Base-by-base conservation (phyloP, 768 basidiomycete genomes). In the Termitomyces sp. region DNA sequence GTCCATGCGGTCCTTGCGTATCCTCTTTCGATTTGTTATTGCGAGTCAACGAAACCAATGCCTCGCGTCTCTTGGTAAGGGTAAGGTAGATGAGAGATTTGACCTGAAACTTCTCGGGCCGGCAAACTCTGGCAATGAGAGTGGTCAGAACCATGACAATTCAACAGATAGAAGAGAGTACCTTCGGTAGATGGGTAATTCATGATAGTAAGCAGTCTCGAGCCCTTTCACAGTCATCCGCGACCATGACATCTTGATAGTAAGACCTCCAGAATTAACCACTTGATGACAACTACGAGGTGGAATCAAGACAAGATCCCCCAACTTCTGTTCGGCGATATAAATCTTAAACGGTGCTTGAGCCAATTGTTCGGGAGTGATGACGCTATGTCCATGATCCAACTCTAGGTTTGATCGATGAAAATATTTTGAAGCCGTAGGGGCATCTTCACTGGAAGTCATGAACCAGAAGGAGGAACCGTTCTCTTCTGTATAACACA, bases 401-500 rank as follows among this genome's bases (percentile, higher is more conserved):
- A 92, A 64, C 64, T 85, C 84, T 41, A 79, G 73, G 0, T 70
- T 66, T 23, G 87, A 68, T 4, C 67, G 64, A 3, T 79, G 76
- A 57, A 93, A 90, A 63, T 85, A 89, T 25, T 71, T 66, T 0
- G 81, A 72, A 7, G 81, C 87, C 7, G 63, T 67, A 10, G 77
- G 72, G 12, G 87, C 82, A 53, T 76, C 80, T 0, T 79, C 74
- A 29, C 82, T 76, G 53, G 77, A 71, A 1, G 91, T 91, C 88
- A 94, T 90, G 68, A 93, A 92, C 91, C 91, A 93, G 63, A 84
- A 89, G 1, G 90, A 85, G 1, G 85, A 86, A 0, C 86, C 89
- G 25, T 69, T 76, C 15, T 82, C 70, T 63, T 90, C 88, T 0
- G 91, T 82, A 64, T 88, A 86, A 63, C 86, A 86, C 91, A 94